These are phyloP conservation scores for Rhizoclosmatium sp. DNA, from an alignment of 192 early-diverging fungal species.

Conservation along the genomic window DNA sequence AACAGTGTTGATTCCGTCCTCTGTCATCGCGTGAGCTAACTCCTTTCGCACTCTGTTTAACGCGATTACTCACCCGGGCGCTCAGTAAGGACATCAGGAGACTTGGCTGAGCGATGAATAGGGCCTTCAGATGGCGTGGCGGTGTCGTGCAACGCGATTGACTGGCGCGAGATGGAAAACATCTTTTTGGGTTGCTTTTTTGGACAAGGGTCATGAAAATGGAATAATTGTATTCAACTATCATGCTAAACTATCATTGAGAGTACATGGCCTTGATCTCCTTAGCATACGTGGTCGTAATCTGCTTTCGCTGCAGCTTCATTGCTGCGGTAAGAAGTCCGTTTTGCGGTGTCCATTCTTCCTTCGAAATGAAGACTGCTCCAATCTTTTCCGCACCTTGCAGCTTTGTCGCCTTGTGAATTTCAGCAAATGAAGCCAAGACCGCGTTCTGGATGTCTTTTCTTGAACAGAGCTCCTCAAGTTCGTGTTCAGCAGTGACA, in stretches of 20 bases:
- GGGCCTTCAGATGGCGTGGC: not conserved
- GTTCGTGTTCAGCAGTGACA: conserved; percentile 46
- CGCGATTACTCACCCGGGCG: not conserved
- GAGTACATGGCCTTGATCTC: conserved; percentile 12
- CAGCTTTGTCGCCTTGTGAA: conserved; percentile 70
- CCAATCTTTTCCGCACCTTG: conserved; percentile 78
- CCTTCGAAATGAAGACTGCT: conserved; percentile 68
- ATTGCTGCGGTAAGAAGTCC: conserved; percentile 86
- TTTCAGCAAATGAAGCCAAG: conserved; percentile 59
- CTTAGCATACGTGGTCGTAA: conserved; percentile 69
- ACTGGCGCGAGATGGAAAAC: conserved; percentile 48
- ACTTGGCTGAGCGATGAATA: not conserved
- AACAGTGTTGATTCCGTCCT: conserved; percentile 69
- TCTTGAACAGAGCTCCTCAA: conserved; percentile 51
- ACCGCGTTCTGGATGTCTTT: conserved; percentile 49
- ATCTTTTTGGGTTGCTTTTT: not conserved
- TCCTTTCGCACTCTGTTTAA: too few species aligned
- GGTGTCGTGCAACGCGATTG: not conserved
- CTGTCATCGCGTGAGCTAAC: conserved; percentile 46
- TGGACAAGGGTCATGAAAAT: not conserved
- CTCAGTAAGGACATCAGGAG: not conserved
- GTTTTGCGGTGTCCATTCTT: conserved; percentile 92
- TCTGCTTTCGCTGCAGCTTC: conserved; percentile 87
- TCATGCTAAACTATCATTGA: not conserved
- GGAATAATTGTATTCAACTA: not conserved